Base-by-base conservation (phyloP, 805 yeast genomes). In the Grigorovia yakushimaensis region DNA sequence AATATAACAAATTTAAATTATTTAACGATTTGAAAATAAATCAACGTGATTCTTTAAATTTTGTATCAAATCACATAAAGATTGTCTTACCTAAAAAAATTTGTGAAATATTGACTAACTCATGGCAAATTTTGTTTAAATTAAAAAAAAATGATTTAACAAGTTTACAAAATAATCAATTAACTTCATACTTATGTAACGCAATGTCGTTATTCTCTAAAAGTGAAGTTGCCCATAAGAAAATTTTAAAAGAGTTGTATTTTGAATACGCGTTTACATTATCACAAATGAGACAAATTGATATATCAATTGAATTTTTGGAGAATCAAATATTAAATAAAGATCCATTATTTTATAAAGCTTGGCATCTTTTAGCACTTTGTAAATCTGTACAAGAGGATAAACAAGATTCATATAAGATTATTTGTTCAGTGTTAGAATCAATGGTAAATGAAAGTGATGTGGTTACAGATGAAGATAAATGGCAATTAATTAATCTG, bases 341-440 rank as follows among this genome's bases (percentile, higher is more conserved):
- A 39, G 70, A 70, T 47, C 83, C 85, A 0, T 74, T 74, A 39
- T 73, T 78, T 44, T 70, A 81, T 55, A 74, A 74, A 54, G 73
- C 81, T 7, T 80, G 91, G 80, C 84, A 84, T 58, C 65, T 86
- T 53, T 66, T 84, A 39, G 76, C 80, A 0, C 71, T 85, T 48
- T 63, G 84, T n/a, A 69, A 80, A 27, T 76, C 89, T 0, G 73
- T 82, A 0, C 73, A 73, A 38, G 86, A 83, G 47, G 78, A 75
- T 49, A 71, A 70, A 39, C 72, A 69, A 40, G 77, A 77, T 35
- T 74, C 83, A 15, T 77, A 76, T 49, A 77, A 77, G 48, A 73
- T 82, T 45, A 69, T 81, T 19, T 73, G 73, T 42, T 74, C 76
- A 43, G 78, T 79, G 0, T 59, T 76, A 35, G 71, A 73, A 47